Percentiles rank a stretch among this genome's conserved stretches.
phyloP scores from a whole-genome alignment of 495 filamentous ascomycete genomes.

The Pyrenula massariospora region DNA sequence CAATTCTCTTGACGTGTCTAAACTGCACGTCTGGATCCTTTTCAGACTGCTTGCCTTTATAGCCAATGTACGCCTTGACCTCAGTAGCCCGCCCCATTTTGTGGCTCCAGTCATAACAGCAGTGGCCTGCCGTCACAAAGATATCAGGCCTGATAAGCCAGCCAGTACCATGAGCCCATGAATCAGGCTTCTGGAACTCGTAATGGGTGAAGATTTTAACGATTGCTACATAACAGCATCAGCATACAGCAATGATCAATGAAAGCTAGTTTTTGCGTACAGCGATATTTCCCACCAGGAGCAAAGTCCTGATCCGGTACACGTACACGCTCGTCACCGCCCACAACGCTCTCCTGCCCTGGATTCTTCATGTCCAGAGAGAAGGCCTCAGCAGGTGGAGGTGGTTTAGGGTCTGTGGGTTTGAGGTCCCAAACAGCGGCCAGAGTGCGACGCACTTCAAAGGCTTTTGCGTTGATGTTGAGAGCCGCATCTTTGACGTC shows the following conservation, averaged over 20 bases:
- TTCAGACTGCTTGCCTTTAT: slow-evolving; percentile 15
- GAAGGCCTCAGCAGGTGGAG: slow-evolving; percentile 3
- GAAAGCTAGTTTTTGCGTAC: slow-evolving; percentile 7
- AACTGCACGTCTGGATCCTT: slow-evolving; percentile 18
- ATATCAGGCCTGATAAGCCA: slow-evolving; percentile 24
- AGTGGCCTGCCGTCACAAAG: slow-evolving; percentile 27
- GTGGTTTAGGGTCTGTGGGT: slow-evolving; percentile 6
- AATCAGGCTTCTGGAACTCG: slow-evolving; percentile 11
- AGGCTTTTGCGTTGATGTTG: slow-evolving; percentile 10
- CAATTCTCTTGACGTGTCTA: slow-evolving; percentile 19
- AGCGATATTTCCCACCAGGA: slow-evolving; percentile 23
- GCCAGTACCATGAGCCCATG: slow-evolving; percentile 21
- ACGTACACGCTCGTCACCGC: slow-evolving; percentile 12
- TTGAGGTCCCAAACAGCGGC: slow-evolving; percentile 11
- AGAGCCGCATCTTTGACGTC: slow-evolving; percentile 9
- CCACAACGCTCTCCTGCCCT: slow-evolving; percentile 7
- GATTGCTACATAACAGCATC: slow-evolving; percentile 13
- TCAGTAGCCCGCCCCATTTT: slow-evolving; percentile 14
- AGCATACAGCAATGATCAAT: slow-evolving; percentile 3
- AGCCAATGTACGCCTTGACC: slow-evolving; percentile 28
- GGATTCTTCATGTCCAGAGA: slow-evolving; percentile 9
- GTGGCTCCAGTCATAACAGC: slow-evolving; percentile 22
- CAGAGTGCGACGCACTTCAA: slow-evolving; percentile 11
- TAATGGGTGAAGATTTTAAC: slow-evolving; percentile 25
- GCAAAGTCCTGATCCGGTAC: slow-evolving; percentile 14